phyloP scores from a whole-genome alignment of 192 early-diverging fungal species.

The Backusella circina region DNA sequence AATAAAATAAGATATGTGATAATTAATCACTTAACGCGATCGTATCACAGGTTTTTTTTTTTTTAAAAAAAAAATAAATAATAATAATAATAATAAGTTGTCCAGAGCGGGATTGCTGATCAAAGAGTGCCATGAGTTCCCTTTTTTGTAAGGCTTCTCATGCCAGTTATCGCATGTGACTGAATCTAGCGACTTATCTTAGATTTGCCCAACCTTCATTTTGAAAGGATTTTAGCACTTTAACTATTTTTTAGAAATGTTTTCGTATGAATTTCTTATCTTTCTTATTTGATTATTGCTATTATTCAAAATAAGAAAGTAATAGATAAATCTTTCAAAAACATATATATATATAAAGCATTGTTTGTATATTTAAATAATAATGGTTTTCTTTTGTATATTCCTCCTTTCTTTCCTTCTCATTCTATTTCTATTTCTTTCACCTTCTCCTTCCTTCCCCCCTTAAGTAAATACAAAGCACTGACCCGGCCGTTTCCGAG shows the following conservation, averaged over 20 bases:
- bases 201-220: background rate
- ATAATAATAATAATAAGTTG: background rate
- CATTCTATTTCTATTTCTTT: background rate
- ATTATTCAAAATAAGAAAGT: background rate
- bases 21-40: constrained; percentile 12
- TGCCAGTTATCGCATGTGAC: constrained; percentile 13
- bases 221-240: background rate
- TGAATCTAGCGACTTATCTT: background rate
- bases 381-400: background rate
- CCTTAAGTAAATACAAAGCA: background rate
- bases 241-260: background rate
- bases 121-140: background rate
- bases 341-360: background rate
- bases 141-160: constrained; percentile 3
- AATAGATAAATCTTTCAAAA: background rate
- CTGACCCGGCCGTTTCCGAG: background rate
- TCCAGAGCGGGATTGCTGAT: background rate
- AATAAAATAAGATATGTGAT: background rate
- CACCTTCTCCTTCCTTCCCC: background rate
- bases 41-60: background rate
- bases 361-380: background rate
- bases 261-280: background rate
- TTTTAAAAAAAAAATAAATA: background rate
- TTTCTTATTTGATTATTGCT: background rate
- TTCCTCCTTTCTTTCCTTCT: no score